These are phyloP conservation scores for Tuber magnatum DNA, from an alignment of 495 filamentous ascomycete species.

Conservation along the genomic window DNA sequence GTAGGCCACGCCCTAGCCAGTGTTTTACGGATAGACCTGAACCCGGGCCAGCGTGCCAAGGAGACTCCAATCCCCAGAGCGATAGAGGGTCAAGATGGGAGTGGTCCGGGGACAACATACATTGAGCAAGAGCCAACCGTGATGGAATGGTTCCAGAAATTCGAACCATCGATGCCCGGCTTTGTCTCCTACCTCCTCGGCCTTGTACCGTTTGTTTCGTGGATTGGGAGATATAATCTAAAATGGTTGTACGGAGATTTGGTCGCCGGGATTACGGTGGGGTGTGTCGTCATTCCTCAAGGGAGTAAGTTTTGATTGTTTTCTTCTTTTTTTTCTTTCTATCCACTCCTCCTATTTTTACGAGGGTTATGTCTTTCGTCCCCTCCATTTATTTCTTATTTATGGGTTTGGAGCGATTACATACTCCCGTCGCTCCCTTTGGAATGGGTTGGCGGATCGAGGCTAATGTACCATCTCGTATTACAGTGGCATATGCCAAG, in stretches of 20 bases:
- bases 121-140: slow-evolving; percentile 74
- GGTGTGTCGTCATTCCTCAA: slow-evolving; percentile 91
- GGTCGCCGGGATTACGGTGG: slow-evolving; percentile 90
- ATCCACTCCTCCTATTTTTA: not conserved
- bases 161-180: slow-evolving; percentile 53
- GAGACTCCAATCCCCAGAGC: slow-evolving; percentile 40
- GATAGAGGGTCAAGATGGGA: slow-evolving; percentile 55
- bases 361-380: not conserved
- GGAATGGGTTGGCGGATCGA: not conserved
- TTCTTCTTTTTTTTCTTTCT: not conserved
- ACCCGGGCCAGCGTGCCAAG: slow-evolving; percentile 40
- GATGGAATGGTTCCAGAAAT: slow-evolving; percentile 60
- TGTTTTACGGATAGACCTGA: slow-evolving; percentile 76
- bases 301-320: slow-evolving; percentile 48
- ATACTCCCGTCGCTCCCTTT: not conserved
- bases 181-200: slow-evolving; percentile 54
- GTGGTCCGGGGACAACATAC: slow-evolving; percentile 67
- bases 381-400: not conserved
- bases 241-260: slow-evolving; percentile 86
- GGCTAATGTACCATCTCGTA: slow-evolving; percentile 1
- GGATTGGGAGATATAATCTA: slow-evolving; percentile 81
- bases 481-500: slow-evolving; percentile 75
- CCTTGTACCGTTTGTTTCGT: slow-evolving; percentile 79
- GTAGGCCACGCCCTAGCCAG: slow-evolving; percentile 69
- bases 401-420: not conserved